A percentile compares a stretch with the other conserved stretches of the same genome.
Evolutionary conservation across 495 filamentous ascomycete species (phyloP).

Genomic region (Podospora pseudocomata): DNA sequence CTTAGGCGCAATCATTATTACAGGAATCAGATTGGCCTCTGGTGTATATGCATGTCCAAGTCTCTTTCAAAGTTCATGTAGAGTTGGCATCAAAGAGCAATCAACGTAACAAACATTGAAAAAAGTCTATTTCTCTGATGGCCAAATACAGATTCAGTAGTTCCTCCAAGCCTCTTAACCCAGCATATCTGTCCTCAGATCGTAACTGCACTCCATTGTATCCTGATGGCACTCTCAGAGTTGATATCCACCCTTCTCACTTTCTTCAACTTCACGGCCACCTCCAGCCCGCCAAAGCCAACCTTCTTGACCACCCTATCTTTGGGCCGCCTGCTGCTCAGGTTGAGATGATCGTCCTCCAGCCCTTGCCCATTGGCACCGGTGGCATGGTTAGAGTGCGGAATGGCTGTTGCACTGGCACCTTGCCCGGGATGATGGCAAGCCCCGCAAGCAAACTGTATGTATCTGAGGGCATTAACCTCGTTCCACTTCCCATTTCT

Average conservation of each 20-base stretch:
- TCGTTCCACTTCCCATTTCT: slow-evolving; percentile 22
- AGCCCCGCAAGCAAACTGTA: neutral
- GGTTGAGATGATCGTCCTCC: neutral
- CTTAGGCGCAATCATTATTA: too few relatives aligned
- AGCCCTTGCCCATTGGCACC: neutral
- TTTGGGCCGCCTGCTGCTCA: neutral
- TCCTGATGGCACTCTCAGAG: slow-evolving; percentile 26
- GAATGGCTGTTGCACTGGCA: neutral
- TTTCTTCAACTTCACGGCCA: slow-evolving; percentile 23
- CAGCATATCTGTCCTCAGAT: neutral
- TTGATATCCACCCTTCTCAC: slow-evolving; percentile 21
- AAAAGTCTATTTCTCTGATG: too few relatives aligned
- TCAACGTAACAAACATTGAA: too few relatives aligned
- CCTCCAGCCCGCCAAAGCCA: slow-evolving; percentile 12
- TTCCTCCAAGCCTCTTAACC: too few relatives aligned
- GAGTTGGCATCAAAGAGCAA: too few relatives aligned
- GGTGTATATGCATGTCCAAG: too few relatives aligned
- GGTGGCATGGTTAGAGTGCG: neutral
- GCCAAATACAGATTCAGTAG: too few relatives aligned
- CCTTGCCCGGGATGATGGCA: neutral
- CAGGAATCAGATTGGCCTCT: too few relatives aligned
- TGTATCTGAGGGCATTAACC: slow-evolving; percentile 13
- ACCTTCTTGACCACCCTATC: slow-evolving; percentile 18
- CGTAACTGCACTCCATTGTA: slow-evolving; percentile 15
- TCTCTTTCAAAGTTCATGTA: too few relatives aligned